phyloP scores from a whole-genome alignment of 2,329 filamentous ascomycete species.

The Sclerotinia borealis region DNA sequence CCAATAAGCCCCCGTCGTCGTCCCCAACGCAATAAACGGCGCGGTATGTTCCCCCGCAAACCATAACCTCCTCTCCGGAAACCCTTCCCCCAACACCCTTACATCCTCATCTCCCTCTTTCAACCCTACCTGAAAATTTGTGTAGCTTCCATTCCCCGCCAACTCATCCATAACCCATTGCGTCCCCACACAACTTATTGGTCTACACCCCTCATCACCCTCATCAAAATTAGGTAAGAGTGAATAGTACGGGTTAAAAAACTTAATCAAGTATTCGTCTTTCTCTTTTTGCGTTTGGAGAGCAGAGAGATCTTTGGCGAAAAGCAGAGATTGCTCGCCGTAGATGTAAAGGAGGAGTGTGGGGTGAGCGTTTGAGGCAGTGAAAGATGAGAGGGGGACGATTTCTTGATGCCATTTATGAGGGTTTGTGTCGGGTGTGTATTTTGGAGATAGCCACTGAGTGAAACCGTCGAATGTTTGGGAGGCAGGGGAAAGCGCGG shows the following conservation, averaged over 20 bases:
- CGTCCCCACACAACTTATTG: slow-evolving; percentile 51
- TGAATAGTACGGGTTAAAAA: slow-evolving; percentile 61
- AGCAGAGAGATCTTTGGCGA: slow-evolving; percentile 24
- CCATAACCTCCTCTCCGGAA: slow-evolving; percentile 40
- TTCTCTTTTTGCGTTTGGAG: slow-evolving; percentile 20
- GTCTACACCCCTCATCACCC: slow-evolving; percentile 42
- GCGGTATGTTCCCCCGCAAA: slow-evolving; percentile 74
- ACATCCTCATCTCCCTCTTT: slow-evolving; percentile 54
- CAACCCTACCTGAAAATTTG: slow-evolving; percentile 60
- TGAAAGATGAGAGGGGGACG: slow-evolving; percentile 54
- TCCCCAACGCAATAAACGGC: slow-evolving; percentile 83
- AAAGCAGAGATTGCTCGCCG: slow-evolving; percentile 37
- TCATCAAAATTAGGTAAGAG: slow-evolving; percentile 51
- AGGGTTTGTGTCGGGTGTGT: slow-evolving; percentile 45
- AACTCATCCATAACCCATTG: slow-evolving; percentile 61
- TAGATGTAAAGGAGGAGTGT: slow-evolving; percentile 62
- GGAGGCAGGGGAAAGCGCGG: background rate
- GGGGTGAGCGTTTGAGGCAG: slow-evolving; percentile 45
- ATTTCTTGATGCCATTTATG: slow-evolving; percentile 54
- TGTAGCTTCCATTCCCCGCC: slow-evolving; percentile 62
- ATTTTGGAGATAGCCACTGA: slow-evolving; percentile 54
- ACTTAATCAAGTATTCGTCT: slow-evolving; percentile 33
- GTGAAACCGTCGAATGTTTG: slow-evolving; percentile 42
- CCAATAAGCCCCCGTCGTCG: slow-evolving; percentile 79
- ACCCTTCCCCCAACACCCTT: slow-evolving; percentile 38